Percentiles rank a stretch among this genome's conserved stretches.
Conservation (phyloP, 2,329 filamentous ascomycete genomes). For the Teratosphaeria destructans region DNA sequence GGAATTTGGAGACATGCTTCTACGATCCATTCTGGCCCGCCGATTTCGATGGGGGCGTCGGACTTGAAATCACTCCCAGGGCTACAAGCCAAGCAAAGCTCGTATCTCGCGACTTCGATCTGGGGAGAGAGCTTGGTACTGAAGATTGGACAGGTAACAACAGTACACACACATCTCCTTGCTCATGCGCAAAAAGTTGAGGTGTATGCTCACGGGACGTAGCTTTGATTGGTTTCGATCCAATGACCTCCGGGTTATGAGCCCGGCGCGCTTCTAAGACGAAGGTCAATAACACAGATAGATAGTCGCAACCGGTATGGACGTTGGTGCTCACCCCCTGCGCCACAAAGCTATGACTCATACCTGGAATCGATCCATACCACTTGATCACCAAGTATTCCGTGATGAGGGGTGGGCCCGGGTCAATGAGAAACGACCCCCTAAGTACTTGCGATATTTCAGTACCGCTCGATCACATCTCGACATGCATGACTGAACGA, state of each 20-base stretch:
- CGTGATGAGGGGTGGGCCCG: background rate
- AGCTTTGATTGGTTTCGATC: conserved; percentile 3
- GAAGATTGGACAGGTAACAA: too few relatives aligned
- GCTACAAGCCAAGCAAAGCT: too few relatives aligned
- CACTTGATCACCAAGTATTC: background rate
- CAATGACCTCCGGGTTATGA: conserved; percentile 6
- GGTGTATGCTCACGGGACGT: too few relatives aligned
- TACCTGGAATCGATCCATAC: background rate
- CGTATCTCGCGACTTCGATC: too few relatives aligned
- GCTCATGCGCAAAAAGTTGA: background rate
- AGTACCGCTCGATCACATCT: too few relatives aligned
- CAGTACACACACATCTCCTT: background rate
- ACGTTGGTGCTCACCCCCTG: background rate
- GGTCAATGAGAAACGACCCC: background rate
- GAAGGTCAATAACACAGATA: background rate
- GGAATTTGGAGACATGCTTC: too few relatives aligned
- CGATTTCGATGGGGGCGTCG: too few relatives aligned
- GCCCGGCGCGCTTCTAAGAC: background rate
- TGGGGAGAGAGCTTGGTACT: too few relatives aligned
- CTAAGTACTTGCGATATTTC: background rate
- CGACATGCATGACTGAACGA: too few relatives aligned
- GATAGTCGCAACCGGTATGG: too few relatives aligned
- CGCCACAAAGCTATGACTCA: conserved; percentile 1
- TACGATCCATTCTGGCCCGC: too few relatives aligned
- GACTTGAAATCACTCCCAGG: too few relatives aligned